A percentile compares a stretch with the other conserved stretches of the same genome.
Evolutionary conservation across 2,329 filamentous ascomycete genomes (phyloP).

Genomic region (Fusarium torreyae): DNA sequence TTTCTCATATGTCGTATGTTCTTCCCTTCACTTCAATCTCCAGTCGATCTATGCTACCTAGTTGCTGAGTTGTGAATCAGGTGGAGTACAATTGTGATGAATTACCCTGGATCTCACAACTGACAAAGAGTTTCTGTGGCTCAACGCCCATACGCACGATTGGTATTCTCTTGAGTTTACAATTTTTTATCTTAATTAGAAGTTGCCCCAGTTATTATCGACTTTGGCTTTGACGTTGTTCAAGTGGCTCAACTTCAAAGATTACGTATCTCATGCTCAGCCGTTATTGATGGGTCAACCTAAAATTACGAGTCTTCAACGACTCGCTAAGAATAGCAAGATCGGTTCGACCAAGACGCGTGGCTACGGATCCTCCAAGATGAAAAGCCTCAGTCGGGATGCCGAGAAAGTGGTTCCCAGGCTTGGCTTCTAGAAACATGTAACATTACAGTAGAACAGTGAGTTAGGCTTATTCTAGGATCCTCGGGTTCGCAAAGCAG

Average conservation of each 20-base stretch:
- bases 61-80: too few species aligned
- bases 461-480: conserved; percentile 24
- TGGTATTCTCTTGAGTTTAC: too few species aligned
- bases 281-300: neutral
- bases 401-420: conserved; percentile 14
- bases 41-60: too few species aligned
- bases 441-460: conserved; percentile 20
- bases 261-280: conserved; percentile 4
- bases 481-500: conserved; percentile 20
- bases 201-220: neutral
- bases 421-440: conserved; percentile 33
- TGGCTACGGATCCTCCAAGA: neutral
- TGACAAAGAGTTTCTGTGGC: too few species aligned
- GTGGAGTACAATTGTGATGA: too few species aligned
- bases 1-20: too few species aligned
- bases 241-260: conserved; percentile 3
- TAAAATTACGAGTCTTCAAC: conserved; percentile 1
- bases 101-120: too few species aligned
- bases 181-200: neutral
- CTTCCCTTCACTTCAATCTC: too few species aligned
- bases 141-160: too few species aligned
- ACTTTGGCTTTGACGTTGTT: conserved; percentile 12
- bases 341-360: too few species aligned
- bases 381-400: conserved; percentile 7
- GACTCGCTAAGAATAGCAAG: too few species aligned